Conservation (phyloP, 352 stramenopile genomes). For the Proteromonas lacertae region DNA sequence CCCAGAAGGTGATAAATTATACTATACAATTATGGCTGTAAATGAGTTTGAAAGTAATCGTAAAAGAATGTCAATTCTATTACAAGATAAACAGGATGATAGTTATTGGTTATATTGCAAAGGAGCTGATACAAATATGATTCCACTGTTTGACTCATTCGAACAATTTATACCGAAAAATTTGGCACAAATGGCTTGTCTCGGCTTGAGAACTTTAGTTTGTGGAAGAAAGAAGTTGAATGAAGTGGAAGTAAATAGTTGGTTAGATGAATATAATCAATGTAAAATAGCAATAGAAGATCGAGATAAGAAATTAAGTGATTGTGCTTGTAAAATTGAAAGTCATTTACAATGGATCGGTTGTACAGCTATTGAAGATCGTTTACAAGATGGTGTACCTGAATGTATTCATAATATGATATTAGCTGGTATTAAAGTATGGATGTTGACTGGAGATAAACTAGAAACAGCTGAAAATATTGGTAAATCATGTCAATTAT, state of each 20-base stretch:
- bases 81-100: slow-evolving; percentile 20
- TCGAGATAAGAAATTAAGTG: slow-evolving; percentile 15
- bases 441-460: slow-evolving; percentile 69
- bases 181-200: neutral
- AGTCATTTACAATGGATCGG: slow-evolving; percentile 32
- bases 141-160: slow-evolving; percentile 11
- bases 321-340: slow-evolving; percentile 32
- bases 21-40: slow-evolving; percentile 62
- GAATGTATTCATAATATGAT: slow-evolving; percentile 38
- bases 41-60: slow-evolving; percentile 89
- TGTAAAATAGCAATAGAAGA: neutral
- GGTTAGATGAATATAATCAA: slow-evolving; percentile 3
- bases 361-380: slow-evolving; percentile 61
- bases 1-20: neutral
- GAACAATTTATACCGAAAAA: slow-evolving; percentile 19
- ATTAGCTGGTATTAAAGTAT: slow-evolving; percentile 47
- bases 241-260: slow-evolving; percentile 18
- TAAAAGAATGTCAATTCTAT: slow-evolving; percentile 90
- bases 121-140: slow-evolving; percentile 38
- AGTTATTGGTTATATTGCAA: slow-evolving; percentile 28
- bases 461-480: slow-evolving; percentile 74
- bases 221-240: slow-evolving; percentile 13
- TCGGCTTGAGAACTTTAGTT: slow-evolving; percentile 33
- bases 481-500: slow-evolving; percentile 34
- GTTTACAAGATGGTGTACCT: slow-evolving; percentile 47